phyloP scores from a whole-genome alignment of 1,139 yeast species.

The Zygosaccharomyces sapae region DNA sequence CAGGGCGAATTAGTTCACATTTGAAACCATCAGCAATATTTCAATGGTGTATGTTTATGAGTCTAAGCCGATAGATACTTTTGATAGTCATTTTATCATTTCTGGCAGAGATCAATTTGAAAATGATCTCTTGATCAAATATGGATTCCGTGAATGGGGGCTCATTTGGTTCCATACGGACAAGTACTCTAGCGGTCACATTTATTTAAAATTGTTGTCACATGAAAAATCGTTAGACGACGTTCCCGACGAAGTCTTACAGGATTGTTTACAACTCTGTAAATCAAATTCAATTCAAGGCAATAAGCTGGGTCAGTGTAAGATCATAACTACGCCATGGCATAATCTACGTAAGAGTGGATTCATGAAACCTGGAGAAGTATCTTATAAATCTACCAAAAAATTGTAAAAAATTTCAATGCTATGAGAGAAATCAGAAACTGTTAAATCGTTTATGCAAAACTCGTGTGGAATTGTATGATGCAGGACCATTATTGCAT shows the following conservation, averaged over 20 bases:
- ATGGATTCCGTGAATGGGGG: conserved; percentile 53
- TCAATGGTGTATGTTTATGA: conserved; percentile 34
- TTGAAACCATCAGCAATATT: background rate
- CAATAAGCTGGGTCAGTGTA: conserved; percentile 64
- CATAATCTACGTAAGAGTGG: conserved; percentile 66
- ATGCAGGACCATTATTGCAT: conserved; percentile 34
- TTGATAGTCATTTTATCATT: conserved; percentile 23
- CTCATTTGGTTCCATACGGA: conserved; percentile 87
- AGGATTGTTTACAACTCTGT: conserved; percentile 69
- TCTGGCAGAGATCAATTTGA: conserved; percentile 78
- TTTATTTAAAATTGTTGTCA: conserved; percentile 57
- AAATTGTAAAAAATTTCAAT: conserved; percentile 50
- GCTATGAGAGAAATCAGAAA: conserved; percentile 58
- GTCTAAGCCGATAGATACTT: conserved; percentile 22
- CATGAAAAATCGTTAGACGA: conserved; percentile 46
- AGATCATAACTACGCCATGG: conserved; percentile 78
- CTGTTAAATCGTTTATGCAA: conserved; percentile 62
- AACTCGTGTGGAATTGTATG: conserved; percentile 57
- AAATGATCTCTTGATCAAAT: conserved; percentile 67
- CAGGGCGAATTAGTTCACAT: background rate
- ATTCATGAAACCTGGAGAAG: conserved; percentile 79
- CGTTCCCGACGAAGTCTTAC: conserved; percentile 50
- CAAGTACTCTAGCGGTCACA: conserved; percentile 74
- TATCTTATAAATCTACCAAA: conserved; percentile 60
- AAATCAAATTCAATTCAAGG: conserved; percentile 80